Conservation (phyloP, 2,329 filamentous ascomycete genomes). For the Bipolaris sorokiniana region DNA sequence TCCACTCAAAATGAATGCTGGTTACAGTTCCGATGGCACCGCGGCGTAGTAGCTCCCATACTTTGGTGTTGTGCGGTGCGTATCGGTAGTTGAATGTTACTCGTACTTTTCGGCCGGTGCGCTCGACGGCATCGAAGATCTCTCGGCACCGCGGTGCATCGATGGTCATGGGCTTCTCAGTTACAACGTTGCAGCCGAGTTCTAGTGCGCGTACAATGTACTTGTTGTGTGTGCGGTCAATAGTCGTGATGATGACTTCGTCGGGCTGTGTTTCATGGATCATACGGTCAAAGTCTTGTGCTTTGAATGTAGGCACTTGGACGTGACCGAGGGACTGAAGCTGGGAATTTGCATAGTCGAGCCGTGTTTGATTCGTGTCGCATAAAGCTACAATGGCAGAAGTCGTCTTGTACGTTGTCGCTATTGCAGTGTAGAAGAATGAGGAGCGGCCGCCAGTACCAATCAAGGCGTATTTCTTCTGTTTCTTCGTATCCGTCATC, state of each 20-base stretch:
- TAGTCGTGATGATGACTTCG: conserved; percentile 67
- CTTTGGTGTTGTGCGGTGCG: conserved; percentile 68
- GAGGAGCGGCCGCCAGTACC: conserved; percentile 65
- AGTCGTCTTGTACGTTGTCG: conserved; percentile 58
- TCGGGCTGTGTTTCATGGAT: conserved; percentile 62
- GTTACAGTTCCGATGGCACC: conserved; percentile 64
- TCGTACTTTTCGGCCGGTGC: conserved; percentile 58
- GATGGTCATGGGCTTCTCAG: conserved; percentile 70
- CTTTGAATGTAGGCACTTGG: conserved; percentile 61
- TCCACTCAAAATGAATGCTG: conserved; percentile 67
- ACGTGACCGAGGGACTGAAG: conserved; percentile 56
- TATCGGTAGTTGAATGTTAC: conserved; percentile 71
- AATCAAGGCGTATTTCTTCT: conserved; percentile 59
- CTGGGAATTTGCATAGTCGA: conserved; percentile 62
- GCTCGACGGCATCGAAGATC: conserved; percentile 62
- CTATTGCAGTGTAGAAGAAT: conserved; percentile 67
- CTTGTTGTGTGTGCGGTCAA: conserved; percentile 66
- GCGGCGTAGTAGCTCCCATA: conserved; percentile 60
- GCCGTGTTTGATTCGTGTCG: conserved; percentile 66
- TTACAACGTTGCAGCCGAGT: conserved; percentile 66
- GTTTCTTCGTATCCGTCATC: conserved; percentile 21
- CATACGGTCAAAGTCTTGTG: conserved; percentile 64
- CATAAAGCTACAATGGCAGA: conserved; percentile 63
- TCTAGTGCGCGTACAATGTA: conserved; percentile 67
- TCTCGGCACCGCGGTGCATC: conserved; percentile 61